Percentiles rank a stretch among this genome's conserved stretches.
These are phyloP conservation scores for Cryptosporidium xiaoi DNA, from an alignment of 169 alveolate genomes.

Conservation along the genomic window DNA sequence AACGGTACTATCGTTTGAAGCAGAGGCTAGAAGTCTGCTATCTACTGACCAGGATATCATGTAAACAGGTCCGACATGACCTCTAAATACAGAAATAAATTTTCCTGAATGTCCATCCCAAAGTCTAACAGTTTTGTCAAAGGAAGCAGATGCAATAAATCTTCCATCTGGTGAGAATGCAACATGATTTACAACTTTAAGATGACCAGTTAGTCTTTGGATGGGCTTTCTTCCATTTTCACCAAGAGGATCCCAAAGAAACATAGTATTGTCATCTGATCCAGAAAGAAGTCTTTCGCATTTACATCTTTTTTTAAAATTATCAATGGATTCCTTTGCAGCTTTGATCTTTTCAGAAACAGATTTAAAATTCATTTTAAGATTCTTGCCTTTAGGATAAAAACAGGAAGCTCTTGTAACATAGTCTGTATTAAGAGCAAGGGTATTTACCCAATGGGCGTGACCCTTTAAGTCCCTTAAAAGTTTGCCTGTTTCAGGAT, in stretches of 20 bases:
- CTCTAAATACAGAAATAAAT: conserved; percentile 93
- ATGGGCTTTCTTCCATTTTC: conserved; percentile 80
- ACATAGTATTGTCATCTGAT: conserved; percentile 97
- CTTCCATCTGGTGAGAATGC: conserved; percentile 97
- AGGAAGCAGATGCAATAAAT: conserved; percentile 96
- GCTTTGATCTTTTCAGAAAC: conserved; percentile 71
- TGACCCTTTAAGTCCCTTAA: conserved; percentile 92
- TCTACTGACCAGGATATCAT: conserved; percentile 97
- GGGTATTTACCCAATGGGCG: conserved; percentile 99
- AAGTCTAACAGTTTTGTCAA: conserved; percentile 95
- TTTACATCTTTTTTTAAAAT: conserved; percentile 82
- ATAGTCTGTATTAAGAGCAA: conserved; percentile 94
- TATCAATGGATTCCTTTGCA: conserved; percentile 75
- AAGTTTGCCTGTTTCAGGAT: conserved; percentile 83
- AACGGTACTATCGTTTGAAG: conserved; percentile 79
- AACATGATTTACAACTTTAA: conserved; percentile 94
- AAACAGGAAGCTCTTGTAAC: conserved; percentile 90
- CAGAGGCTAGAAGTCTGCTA: conserved; percentile 93
- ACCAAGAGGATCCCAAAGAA: conserved; percentile 91
- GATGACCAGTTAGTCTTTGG: conserved; percentile 96
- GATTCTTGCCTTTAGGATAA: conserved; percentile 49
- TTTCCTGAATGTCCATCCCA: conserved; percentile 93
- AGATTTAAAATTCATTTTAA: conserved; percentile 15
- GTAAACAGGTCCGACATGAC: conserved; percentile 98
- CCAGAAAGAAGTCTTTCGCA: conserved; percentile 96